Percentiles rank a stretch among this genome's conserved stretches.
Evolutionary conservation across 495 filamentous ascomycete genomes (phyloP).

Genomic region (Podospora appendiculata): DNA sequence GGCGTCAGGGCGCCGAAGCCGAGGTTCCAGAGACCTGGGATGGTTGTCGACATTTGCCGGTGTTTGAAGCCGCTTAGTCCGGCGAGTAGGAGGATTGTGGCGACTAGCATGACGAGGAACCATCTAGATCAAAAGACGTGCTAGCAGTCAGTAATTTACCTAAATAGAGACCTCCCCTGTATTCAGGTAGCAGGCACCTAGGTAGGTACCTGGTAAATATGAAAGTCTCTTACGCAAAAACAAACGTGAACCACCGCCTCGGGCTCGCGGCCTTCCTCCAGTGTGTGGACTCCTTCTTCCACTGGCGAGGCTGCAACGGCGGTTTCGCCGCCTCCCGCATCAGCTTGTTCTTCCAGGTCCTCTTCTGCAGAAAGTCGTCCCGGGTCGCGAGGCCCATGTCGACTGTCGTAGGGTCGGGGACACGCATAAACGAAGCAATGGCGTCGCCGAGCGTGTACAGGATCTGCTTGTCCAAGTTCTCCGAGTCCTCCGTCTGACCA

Average conservation of each 20-base stretch:
- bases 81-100: background rate
- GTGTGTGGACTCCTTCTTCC: background rate
- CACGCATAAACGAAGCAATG: slow-evolving; percentile 22
- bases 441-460: slow-evolving; percentile 23
- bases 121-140: background rate
- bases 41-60: slow-evolving; percentile 6
- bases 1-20: slow-evolving; percentile 24
- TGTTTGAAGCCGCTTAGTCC: slow-evolving; percentile 1
- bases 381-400: slow-evolving; percentile 19
- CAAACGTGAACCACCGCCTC: too few species aligned
- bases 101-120: slow-evolving; percentile 1
- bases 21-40: slow-evolving; percentile 10
- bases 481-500: background rate
- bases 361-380: slow-evolving; percentile 10
- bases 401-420: slow-evolving; percentile 6
- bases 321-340: background rate
- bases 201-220: too few species aligned
- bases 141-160: background rate
- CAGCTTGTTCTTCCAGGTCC: background rate
- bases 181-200: too few species aligned
- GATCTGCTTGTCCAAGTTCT: background rate
- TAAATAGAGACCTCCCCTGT: too few species aligned
- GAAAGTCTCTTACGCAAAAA: too few species aligned
- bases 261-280: too few species aligned
- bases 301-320: background rate